Conservation (phyloP, 495 filamentous ascomycete species). For the Chaetomidium leptoderma region DNA sequence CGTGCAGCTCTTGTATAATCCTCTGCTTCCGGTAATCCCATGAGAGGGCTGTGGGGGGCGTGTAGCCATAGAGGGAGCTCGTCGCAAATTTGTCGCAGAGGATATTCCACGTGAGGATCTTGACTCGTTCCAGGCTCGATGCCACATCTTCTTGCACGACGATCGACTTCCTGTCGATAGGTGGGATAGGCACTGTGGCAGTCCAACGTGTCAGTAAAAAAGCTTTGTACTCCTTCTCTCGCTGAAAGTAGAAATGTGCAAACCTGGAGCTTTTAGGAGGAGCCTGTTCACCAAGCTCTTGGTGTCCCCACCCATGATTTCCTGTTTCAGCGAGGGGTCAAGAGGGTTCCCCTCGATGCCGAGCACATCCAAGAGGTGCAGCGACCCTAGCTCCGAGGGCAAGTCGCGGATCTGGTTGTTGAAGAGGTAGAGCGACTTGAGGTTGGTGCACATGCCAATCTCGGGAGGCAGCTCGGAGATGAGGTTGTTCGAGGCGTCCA, state of each 20-base stretch:
- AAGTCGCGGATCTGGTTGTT: constrained; percentile 81
- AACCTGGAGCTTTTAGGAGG: constrained; percentile 78
- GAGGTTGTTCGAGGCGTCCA: constrained; percentile 87
- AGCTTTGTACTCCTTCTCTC: not conserved
- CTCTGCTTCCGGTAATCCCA: constrained; percentile 83
- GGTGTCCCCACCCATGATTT: constrained; percentile 80
- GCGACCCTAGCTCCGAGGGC: constrained; percentile 79
- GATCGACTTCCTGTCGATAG: constrained; percentile 45
- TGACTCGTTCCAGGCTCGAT: constrained; percentile 53
- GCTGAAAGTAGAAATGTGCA: constrained; percentile 26
- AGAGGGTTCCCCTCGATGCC: constrained; percentile 91
- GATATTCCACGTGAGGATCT: constrained; percentile 87
- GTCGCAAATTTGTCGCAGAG: constrained; percentile 91
- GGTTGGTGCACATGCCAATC: constrained; percentile 89
- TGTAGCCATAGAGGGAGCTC: constrained; percentile 78
- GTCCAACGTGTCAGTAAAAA: constrained; percentile 6
- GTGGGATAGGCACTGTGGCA: constrained; percentile 61
- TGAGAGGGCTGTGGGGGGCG: constrained; percentile 65
- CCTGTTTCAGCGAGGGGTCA: constrained; percentile 63
- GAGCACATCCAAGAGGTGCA: constrained; percentile 80
- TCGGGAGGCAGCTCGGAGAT: constrained; percentile 80
- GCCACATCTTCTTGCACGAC: constrained; percentile 49
- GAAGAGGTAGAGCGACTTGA: constrained; percentile 75
- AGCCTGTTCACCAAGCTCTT: constrained; percentile 76
- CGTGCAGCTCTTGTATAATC: constrained; percentile 73